These are phyloP conservation scores for Aureobasidium sp. DNA, from an alignment of 2,329 filamentous ascomycete genomes.

Conservation along the genomic window DNA sequence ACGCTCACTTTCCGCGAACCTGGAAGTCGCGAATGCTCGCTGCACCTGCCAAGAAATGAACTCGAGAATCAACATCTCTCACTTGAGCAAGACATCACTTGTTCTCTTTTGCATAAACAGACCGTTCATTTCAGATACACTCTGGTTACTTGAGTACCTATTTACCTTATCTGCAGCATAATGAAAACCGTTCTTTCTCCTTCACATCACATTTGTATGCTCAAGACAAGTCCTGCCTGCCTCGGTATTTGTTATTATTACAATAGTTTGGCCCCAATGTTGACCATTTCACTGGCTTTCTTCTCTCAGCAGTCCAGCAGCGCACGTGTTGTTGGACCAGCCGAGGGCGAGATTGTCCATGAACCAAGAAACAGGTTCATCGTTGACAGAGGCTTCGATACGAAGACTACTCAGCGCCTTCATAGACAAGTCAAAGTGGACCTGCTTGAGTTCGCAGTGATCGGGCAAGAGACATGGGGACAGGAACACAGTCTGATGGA, in stretches of 20 bases:
- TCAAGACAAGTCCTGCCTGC: neutral
- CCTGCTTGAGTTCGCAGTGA: constrained; percentile 35
- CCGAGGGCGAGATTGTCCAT: constrained; percentile 40
- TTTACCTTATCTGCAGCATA: neutral
- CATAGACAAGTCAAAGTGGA: constrained; percentile 34
- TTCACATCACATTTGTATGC: neutral
- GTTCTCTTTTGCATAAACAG: neutral
- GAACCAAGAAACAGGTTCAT: constrained; percentile 33
- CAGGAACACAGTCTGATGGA: constrained; percentile 32
- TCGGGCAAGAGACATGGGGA: constrained; percentile 33
- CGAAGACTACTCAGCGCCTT: constrained; percentile 38
- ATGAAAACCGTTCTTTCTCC: neutral
- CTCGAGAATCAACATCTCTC: neutral
- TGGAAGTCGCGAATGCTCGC: neutral
- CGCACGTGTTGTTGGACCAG: constrained; percentile 44
- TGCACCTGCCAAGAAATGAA: neutral
- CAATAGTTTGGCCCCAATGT: constrained; percentile 50
- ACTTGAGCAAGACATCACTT: neutral
- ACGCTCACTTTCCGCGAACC: neutral
- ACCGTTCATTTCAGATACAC: neutral
- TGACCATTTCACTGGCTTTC: constrained; percentile 60
- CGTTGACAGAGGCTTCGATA: constrained; percentile 37
- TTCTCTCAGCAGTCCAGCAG: constrained; percentile 61
- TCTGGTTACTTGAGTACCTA: neutral
- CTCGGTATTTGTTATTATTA: neutral